A percentile compares a stretch with the other conserved stretches of the same genome.
These are phyloP conservation scores for Sphaerobolus stellatus DNA, from an alignment of 1,284 basidiomycete genomes.

Conservation along the genomic window DNA sequence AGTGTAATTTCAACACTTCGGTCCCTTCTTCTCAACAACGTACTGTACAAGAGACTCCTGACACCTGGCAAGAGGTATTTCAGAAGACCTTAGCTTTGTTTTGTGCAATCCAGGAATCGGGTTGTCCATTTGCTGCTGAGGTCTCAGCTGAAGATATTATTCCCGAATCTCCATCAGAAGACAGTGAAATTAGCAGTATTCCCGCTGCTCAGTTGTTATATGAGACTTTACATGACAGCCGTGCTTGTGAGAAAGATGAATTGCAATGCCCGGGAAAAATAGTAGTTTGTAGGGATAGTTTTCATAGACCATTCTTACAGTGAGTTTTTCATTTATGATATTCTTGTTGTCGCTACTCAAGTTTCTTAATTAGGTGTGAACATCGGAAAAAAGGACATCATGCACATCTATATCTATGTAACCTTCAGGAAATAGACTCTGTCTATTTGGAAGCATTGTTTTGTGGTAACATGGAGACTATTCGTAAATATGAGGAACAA, in stretches of 20 bases:
- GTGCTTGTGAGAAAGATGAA: not conserved
- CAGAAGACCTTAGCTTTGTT: conserved; percentile 21
- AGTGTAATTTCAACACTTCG: not conserved
- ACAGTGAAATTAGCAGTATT: not conserved
- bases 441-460: conserved; percentile 23
- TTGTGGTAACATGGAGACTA: not conserved
- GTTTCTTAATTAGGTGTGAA: conserved; percentile 15
- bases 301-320: conserved; percentile 5
- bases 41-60: not conserved
- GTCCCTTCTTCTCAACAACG: not conserved
- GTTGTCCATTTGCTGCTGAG: conserved; percentile 18
- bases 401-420: conserved; percentile 21
- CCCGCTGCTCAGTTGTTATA: not conserved
- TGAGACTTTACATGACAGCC: not conserved
- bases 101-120: conserved; percentile 19
- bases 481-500: conserved; percentile 2
- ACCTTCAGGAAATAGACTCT: conserved; percentile 24
- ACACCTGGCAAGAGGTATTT: conserved; percentile 20
- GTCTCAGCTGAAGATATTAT: not conserved
- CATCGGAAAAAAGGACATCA: conserved; percentile 8
- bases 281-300: not conserved
- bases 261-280: not conserved
- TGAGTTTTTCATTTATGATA: not conserved
- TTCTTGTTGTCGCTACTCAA: not conserved
- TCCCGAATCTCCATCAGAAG: not conserved